A percentile compares a stretch with the other conserved stretches of the same genome.
These are phyloP conservation scores for Colletotrichum karsti DNA, from an alignment of 2,329 filamentous ascomycete species.

Conservation along the genomic window DNA sequence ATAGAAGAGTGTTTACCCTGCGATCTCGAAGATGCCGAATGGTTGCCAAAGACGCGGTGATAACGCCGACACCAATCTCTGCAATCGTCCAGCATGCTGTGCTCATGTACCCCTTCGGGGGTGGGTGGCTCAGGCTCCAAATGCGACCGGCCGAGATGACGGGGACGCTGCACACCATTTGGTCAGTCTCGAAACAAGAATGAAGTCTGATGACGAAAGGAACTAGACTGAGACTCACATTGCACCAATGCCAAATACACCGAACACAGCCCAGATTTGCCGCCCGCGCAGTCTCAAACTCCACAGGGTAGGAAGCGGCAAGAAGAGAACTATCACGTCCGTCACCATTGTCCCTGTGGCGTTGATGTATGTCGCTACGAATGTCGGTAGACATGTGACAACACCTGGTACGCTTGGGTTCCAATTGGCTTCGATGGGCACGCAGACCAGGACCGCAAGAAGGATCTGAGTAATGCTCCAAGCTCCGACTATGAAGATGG, in stretches of 20 bases:
- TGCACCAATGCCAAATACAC: background rate
- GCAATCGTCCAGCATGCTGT: conserved; percentile 10
- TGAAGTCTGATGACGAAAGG: background rate
- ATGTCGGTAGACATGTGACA: background rate
- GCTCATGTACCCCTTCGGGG: conserved; percentile 14
- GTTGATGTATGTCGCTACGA: background rate
- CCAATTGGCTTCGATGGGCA: conserved; percentile 10
- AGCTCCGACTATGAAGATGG: conserved; percentile 3
- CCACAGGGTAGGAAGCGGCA: conserved; percentile 16
- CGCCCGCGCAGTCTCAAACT: background rate
- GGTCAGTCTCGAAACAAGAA: background rate
- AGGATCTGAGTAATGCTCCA: conserved; percentile 7
- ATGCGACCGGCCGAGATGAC: conserved; percentile 5
- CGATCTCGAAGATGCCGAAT: conserved; percentile 7
- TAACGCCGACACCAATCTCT: conserved; percentile 3
- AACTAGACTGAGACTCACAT: background rate
- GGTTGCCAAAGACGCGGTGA: background rate
- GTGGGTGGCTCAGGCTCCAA: background rate
- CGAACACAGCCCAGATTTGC: background rate
- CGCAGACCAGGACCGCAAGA: background rate
- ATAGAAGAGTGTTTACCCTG: background rate
- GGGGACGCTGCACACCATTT: background rate
- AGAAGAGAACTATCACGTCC: conserved; percentile 15
- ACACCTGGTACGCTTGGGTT: background rate
- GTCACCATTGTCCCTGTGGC: conserved; percentile 2